Percentiles rank a stretch among this genome's conserved stretches.
phyloP scores from a whole-genome alignment of 345 rosid genomes.

The Balakata baccata region DNA sequence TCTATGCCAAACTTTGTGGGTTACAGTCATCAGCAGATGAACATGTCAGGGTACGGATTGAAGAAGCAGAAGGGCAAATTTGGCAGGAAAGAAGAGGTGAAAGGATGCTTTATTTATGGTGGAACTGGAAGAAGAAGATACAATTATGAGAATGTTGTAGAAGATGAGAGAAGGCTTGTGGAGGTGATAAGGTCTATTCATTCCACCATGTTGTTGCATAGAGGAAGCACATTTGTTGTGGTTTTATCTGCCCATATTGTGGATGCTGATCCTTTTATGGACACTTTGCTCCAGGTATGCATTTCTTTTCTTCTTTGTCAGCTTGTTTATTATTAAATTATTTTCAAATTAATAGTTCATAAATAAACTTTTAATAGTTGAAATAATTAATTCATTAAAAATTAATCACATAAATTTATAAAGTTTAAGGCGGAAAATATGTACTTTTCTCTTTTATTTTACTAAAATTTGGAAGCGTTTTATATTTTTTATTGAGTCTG shows the following conservation, averaged over 20 bases:
- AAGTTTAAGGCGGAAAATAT: no score
- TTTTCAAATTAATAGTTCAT: background rate
- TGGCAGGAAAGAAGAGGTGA: background rate
- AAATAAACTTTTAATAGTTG: no score
- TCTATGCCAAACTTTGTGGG: background rate
- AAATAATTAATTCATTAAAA: no score
- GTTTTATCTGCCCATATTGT: conserved; percentile 30
- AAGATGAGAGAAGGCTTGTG: conserved; percentile 24
- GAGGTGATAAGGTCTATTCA: conserved; percentile 36
- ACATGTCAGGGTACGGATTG: background rate
- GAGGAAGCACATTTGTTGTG: conserved; percentile 38
- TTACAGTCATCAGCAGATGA: background rate
- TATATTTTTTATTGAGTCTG: no score
- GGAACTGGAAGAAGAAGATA: background rate
- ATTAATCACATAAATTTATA: no score
- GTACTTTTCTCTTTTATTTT: no score
- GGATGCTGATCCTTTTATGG: conserved; percentile 15
- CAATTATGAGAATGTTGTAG: background rate
- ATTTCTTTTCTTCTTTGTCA: background rate
- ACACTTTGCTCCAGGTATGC: conserved; percentile 34
- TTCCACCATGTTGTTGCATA: conserved; percentile 31
- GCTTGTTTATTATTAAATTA: background rate
- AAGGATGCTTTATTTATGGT: background rate
- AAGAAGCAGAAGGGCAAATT: background rate
- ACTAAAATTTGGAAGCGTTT: no score